Conservation (phyloP, 2,329 filamentous ascomycete genomes). For the Dactylellina leptospora region DNA sequence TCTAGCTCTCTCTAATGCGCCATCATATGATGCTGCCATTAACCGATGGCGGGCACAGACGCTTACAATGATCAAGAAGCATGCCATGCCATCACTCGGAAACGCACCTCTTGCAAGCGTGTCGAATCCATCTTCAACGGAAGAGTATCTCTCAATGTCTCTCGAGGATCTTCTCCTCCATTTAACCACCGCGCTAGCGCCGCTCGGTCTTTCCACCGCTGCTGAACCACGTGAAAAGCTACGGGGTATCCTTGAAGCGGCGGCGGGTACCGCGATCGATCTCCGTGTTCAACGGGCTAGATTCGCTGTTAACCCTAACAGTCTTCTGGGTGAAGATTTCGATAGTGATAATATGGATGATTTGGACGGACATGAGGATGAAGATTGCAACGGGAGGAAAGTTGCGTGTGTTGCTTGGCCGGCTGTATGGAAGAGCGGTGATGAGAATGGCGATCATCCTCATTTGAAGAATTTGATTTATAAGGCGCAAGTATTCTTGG, state of each 20-base stretch:
- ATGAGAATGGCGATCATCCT: slow-evolving; percentile 50
- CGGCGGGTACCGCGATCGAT: slow-evolving; percentile 37
- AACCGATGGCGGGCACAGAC: slow-evolving; percentile 52
- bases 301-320: slow-evolving; percentile 35
- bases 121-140: slow-evolving; percentile 23
- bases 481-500: slow-evolving; percentile 52
- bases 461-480: slow-evolving; percentile 54
- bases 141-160: slow-evolving; percentile 35
- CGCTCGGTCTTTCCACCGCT: slow-evolving; percentile 45
- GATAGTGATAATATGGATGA: slow-evolving; percentile 49
- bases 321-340: slow-evolving; percentile 42
- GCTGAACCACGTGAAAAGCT: slow-evolving; percentile 48
- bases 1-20: slow-evolving; percentile 39
- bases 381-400: slow-evolving; percentile 38
- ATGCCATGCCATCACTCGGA: slow-evolving; percentile 41
- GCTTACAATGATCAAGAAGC: slow-evolving; percentile 51
- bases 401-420: slow-evolving; percentile 51
- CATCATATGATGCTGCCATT: slow-evolving; percentile 47
- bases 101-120: slow-evolving; percentile 20
- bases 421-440: slow-evolving; percentile 52
- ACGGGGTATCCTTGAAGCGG: slow-evolving; percentile 38
- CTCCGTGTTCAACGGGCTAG: slow-evolving; percentile 44
- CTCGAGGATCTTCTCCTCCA: slow-evolving; percentile 50
- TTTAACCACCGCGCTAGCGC: slow-evolving; percentile 27
- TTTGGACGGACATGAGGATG: slow-evolving; percentile 46